These are phyloP conservation scores for Cubamyces sp. DNA, from an alignment of 768 basidiomycete species.

Conservation along the genomic window DNA sequence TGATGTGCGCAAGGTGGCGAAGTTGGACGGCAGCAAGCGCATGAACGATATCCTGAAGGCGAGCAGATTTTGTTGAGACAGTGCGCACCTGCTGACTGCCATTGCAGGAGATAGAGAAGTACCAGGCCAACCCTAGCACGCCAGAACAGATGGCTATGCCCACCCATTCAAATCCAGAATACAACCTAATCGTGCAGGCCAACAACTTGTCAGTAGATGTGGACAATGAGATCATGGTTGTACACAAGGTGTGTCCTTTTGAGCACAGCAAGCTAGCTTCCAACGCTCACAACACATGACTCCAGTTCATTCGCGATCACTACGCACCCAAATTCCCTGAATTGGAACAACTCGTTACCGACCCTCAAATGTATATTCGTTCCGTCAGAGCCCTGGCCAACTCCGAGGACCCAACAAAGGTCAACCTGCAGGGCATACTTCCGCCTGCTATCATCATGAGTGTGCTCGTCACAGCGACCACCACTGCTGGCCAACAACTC, in stretches of 20 bases:
- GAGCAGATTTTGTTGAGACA: constrained; percentile 7
- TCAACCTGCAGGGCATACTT: constrained; percentile 76
- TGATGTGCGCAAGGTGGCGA: constrained; percentile 88
- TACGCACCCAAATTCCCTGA: constrained; percentile 96
- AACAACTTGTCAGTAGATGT: constrained; percentile 98
- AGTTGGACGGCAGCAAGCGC: constrained; percentile 83
- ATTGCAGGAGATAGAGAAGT: constrained; percentile 88
- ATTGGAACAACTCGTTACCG: constrained; percentile 91
- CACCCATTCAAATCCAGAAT: constrained; percentile 92
- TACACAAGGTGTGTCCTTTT: constrained; percentile 75
- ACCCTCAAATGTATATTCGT: constrained; percentile 90
- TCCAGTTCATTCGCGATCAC: constrained; percentile 95
- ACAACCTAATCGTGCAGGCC: constrained; percentile 93
- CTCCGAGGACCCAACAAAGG: constrained; percentile 87
- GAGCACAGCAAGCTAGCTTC: no score
- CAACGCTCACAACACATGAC: background rate
- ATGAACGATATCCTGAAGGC: constrained; percentile 90
- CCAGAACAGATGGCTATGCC: constrained; percentile 78
- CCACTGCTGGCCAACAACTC: constrained; percentile 78
- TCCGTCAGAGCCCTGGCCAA: constrained; percentile 90
- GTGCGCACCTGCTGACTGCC: constrained; percentile 2
- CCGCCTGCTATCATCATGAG: constrained; percentile 94
- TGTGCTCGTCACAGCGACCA: constrained; percentile 94
- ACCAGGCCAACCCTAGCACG: constrained; percentile 76
- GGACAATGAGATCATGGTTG: constrained; percentile 96